Evolutionary conservation across 768 basidiomycete genomes (phyloP).

Genomic region (Suillus spraguei): DNA sequence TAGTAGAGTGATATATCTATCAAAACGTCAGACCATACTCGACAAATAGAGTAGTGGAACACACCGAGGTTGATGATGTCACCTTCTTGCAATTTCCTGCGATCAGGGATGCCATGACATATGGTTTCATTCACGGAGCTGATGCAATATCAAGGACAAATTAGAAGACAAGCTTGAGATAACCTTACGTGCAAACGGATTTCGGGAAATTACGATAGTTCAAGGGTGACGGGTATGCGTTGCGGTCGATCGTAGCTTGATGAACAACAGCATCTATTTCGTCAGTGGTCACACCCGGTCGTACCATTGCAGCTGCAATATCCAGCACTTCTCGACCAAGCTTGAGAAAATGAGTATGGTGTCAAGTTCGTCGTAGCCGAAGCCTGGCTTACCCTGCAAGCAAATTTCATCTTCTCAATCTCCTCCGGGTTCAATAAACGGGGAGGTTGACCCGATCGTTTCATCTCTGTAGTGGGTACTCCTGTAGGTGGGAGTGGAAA

Average conservation of each 20-base stretch:
- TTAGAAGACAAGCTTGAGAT: conserved; percentile 9
- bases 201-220: conserved; percentile 93
- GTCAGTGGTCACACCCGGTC: conserved; percentile 95
- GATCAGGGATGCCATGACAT: conserved; percentile 96
- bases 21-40: conserved; percentile 20
- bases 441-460: conserved; percentile 59
- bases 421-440: conserved; percentile 70
- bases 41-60: conserved; percentile 21
- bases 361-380: conserved; percentile 5
- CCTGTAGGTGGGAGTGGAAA: conserved; percentile 41
- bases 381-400: conserved; percentile 67
- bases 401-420: conserved; percentile 87
- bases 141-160: conserved; percentile 11
- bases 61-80: conserved; percentile 95
- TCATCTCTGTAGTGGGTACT: conserved; percentile 59
- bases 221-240: conserved; percentile 92
- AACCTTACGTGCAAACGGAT: conserved; percentile 90
- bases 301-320: conserved; percentile 80
- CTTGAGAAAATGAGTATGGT: conserved; percentile 42
- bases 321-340: conserved; percentile 92
- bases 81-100: conserved; percentile 81
- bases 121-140: conserved; percentile 95
- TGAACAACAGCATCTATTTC: conserved; percentile 95
- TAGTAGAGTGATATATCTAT: conserved; percentile 81
- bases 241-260: conserved; percentile 85